Evolutionary conservation across 2,329 filamentous ascomycete species (phyloP).

Genomic region (Colletotrichum gloeosporioides): DNA sequence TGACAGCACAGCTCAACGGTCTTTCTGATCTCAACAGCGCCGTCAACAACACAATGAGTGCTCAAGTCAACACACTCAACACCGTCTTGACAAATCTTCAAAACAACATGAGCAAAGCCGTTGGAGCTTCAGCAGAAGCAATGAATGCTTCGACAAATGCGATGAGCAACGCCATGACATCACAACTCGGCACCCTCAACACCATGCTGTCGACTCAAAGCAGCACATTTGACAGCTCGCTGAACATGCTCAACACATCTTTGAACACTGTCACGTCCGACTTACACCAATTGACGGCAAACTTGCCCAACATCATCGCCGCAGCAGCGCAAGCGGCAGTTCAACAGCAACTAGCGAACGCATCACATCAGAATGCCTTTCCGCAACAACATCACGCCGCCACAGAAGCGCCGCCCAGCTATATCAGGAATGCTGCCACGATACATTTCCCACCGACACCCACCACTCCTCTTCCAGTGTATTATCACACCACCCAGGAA

Average conservation of each 20-base stretch:
- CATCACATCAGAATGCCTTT: rapidly evolving
- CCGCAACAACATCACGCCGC: neutral
- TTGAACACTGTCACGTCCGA: neutral
- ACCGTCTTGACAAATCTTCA: neutral
- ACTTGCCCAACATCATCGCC: neutral
- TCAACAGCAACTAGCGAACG: neutral
- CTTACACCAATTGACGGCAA: neutral
- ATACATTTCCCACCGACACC: neutral
- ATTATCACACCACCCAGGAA: neutral
- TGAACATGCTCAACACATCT: neutral
- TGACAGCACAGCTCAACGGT: neutral
- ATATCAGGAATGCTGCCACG: neutral
- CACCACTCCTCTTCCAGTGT: neutral
- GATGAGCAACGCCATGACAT: too few relatives aligned
- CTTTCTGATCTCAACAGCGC: neutral
- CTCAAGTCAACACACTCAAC: neutral
- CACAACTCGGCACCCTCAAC: neutral
- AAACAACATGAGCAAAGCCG: neutral
- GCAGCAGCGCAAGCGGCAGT: neutral
- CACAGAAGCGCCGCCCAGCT: neutral
- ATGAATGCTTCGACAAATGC: too few relatives aligned
- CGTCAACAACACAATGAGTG: neutral
- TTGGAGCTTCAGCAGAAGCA: too few relatives aligned
- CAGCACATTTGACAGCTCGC: neutral
- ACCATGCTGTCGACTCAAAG: neutral